Evolutionary conservation across 1,139 yeast genomes (phyloP).

Genomic region (Saccharomyces pastorianus): DNA sequence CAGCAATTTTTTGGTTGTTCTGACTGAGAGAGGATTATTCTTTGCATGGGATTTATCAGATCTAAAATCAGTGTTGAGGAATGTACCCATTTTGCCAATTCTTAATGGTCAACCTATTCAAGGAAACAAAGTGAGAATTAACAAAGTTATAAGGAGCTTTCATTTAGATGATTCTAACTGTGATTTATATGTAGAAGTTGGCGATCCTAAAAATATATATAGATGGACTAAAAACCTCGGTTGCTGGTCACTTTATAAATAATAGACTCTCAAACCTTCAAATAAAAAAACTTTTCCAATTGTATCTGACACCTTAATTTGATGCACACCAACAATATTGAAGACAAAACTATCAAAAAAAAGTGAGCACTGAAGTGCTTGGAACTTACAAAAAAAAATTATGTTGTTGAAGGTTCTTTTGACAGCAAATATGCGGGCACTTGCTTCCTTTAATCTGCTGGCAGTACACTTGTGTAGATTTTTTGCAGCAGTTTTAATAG

Average conservation of each 20-base stretch:
- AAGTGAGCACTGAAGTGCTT: too few relatives aligned
- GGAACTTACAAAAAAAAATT: too few relatives aligned
- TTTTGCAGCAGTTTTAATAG: too few relatives aligned
- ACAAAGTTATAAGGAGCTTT: conserved; percentile 17
- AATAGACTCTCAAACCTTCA: too few relatives aligned
- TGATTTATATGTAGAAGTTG: conserved; percentile 13
- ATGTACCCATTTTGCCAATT: conserved; percentile 26
- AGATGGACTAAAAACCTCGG: conserved; percentile 20
- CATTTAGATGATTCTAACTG: conserved; percentile 7
- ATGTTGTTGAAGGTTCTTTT: too few relatives aligned
- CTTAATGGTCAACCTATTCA: conserved; percentile 22
- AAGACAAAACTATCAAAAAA: too few relatives aligned
- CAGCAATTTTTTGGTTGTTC: conserved; percentile 16
- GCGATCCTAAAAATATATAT: conserved; percentile 13
- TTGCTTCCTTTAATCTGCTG: too few relatives aligned
- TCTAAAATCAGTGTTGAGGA: conserved; percentile 16
- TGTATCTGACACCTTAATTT: too few relatives aligned
- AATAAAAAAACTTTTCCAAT: too few relatives aligned
- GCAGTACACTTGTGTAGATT: too few relatives aligned
- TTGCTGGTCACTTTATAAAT: conserved; percentile 18
- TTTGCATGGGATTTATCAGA: conserved; percentile 26
- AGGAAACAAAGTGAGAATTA: conserved; percentile 24
- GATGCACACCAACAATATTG: too few relatives aligned
- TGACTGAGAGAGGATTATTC: conserved; percentile 29
- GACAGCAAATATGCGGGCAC: too few relatives aligned